Conservation (phyloP, 805 yeast genomes). For the Candida morakotiae region DNA sequence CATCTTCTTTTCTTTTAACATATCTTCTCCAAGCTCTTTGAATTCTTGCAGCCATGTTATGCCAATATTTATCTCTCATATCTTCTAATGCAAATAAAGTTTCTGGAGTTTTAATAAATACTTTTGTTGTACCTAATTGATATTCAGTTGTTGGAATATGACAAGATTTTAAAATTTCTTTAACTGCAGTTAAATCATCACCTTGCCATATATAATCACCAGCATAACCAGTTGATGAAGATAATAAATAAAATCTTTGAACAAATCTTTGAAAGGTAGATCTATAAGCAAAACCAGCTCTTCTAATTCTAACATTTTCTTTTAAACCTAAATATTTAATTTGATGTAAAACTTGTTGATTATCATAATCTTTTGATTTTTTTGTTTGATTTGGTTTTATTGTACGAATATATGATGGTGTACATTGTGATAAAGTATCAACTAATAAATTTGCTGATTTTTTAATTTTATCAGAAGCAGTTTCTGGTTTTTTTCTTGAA, state of each 20-base stretch:
- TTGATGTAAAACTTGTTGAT: slow-evolving; percentile 88
- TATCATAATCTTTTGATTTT: slow-evolving; percentile 86
- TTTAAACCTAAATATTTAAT: slow-evolving; percentile 92
- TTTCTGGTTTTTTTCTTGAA: slow-evolving; percentile 80
- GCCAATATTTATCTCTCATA: slow-evolving; percentile 97
- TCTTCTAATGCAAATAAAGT: slow-evolving; percentile 93
- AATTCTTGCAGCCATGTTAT: slow-evolving; percentile 94
- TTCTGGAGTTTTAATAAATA: slow-evolving; percentile 95
- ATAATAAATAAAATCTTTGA: slow-evolving; percentile 84
- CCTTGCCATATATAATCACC: slow-evolving; percentile 62
- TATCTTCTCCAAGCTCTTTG: slow-evolving; percentile 96
- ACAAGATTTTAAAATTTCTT: slow-evolving; percentile 46
- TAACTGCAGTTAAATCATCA: slow-evolving; percentile 49
- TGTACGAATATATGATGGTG: slow-evolving; percentile 94
- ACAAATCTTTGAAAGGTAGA: slow-evolving; percentile 95
- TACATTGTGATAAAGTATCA: slow-evolving; percentile 83
- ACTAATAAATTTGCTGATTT: slow-evolving; percentile 86
- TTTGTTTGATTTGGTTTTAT: slow-evolving; percentile 95
- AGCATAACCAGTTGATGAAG: slow-evolving; percentile 90
- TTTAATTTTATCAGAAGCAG: slow-evolving; percentile 94
- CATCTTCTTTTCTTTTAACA: slow-evolving; percentile 74
- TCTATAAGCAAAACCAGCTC: slow-evolving; percentile 98
- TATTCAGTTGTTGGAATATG: slow-evolving; percentile 76
- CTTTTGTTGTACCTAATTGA: slow-evolving; percentile 89
- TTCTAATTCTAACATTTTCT: slow-evolving; percentile 93